A percentile compares a stretch with the other conserved stretches of the same genome.
phyloP scores from a whole-genome alignment of 2,329 filamentous ascomycete species.

The Massarina eburnea region DNA sequence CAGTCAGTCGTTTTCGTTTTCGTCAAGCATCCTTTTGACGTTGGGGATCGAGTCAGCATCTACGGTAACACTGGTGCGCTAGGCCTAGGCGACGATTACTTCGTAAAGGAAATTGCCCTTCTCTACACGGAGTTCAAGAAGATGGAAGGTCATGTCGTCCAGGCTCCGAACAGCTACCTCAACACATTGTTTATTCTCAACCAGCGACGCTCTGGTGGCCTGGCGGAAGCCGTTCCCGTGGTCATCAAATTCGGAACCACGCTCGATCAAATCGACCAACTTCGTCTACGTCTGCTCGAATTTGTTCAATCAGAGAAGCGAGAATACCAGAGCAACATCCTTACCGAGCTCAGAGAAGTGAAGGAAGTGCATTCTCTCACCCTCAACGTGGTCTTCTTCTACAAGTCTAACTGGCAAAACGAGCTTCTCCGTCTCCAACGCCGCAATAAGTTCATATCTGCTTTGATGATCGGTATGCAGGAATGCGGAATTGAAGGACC shows the following conservation, averaged over 20 bases:
- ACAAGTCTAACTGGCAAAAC: constrained; percentile 97
- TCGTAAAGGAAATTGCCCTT: constrained; percentile 90
- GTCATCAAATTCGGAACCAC: constrained; percentile 88
- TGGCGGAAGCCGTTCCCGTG: constrained; percentile 83
- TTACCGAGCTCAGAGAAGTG: constrained; percentile 80
- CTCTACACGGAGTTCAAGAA: constrained; percentile 98
- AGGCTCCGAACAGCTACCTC: constrained; percentile 90
- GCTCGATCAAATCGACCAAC: constrained; percentile 75
- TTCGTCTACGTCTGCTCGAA: constrained; percentile 77
- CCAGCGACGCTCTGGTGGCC: constrained; percentile 82
- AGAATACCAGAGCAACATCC: constrained; percentile 82
- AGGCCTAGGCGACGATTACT: constrained; percentile 86
- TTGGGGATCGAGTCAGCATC: constrained; percentile 87
- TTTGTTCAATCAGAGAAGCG: constrained; percentile 85
- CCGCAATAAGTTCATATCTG: constrained; percentile 92
- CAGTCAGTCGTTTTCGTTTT: constrained; percentile 96
- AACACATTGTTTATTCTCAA: constrained; percentile 95
- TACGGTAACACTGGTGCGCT: constrained; percentile 85
- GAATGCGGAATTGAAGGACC: constrained; percentile 85
- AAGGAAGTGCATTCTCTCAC: constrained; percentile 82
- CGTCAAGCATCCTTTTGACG: constrained; percentile 95
- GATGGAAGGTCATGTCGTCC: constrained; percentile 94
- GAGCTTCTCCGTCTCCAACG: constrained; percentile 85
- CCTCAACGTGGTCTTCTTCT: constrained; percentile 94
- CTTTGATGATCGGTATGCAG: constrained; percentile 83